Base-by-base conservation (phyloP, 768 basidiomycete species). In the Suillus sp. region DNA sequence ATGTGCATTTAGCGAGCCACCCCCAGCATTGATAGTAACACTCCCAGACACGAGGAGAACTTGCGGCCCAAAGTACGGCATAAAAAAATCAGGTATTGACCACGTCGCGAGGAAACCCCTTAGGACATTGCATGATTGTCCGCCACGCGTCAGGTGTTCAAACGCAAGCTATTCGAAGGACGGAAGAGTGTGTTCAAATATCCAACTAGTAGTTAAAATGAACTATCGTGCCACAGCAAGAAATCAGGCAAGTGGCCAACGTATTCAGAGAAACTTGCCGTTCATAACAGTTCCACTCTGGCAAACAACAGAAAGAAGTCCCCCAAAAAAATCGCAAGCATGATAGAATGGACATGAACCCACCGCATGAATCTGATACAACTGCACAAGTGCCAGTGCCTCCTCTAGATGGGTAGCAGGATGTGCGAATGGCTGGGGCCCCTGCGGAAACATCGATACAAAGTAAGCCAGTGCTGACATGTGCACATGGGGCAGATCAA, bases 401-500 rank as follows among this genome's bases (percentile, higher is more conserved):
- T 87, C 84, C 63, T 82, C 80, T 1, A 83, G 76, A 70, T 84
- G 72, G 34, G 78, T 74, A 27, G 27, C 30, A 3, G 80, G 80
- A 37, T 80, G 76, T 16, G 70, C 60, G 54, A 84, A 80, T 0
- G 82, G 82, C 1, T 69, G 59, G 0, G 83, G 82, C 14, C 80
- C 79, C n/a, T 75, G 75, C 2, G 86, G 82, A 72, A 87, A 85
- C 67, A 86, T 77, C 4, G 68, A 65, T 22, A 75, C 70, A 32
- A 92, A 71, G 43, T 77, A 73, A 18, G 74, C 68, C 64, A 73
- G 78, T 3, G 86, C 84, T 4, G 78, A 63, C 18, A 71, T 63
- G 64, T 90, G 82, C 16, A 91, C 68, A 6, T 72, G 59, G 11
- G 89, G 86, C 53, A 89, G 78, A 71, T 89, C 81, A 14, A 91